Percentiles rank a stretch among this genome's conserved stretches.
These are phyloP conservation scores for Rosa hybrid DNA, from an alignment of 331 rosid genomes.

Conservation along the genomic window DNA sequence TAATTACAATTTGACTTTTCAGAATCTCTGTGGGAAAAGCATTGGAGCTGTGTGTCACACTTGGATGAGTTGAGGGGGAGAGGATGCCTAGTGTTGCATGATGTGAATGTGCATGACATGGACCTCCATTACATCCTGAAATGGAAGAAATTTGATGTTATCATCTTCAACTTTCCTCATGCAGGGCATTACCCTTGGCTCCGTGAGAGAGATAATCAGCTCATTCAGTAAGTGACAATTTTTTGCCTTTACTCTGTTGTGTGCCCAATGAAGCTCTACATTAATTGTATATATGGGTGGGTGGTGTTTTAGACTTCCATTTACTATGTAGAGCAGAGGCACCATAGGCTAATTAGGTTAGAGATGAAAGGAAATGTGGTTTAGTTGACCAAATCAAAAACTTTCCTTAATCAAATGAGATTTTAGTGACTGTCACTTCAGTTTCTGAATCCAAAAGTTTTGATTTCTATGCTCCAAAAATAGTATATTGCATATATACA, in stretches of 20 bases:
- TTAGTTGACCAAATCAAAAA: background rate
- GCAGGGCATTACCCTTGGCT: conserved; percentile 29
- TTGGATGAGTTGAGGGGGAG: conserved; percentile 26
- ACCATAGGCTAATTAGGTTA: background rate
- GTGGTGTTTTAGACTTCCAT: background rate
- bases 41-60: background rate
- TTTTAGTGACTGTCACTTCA: background rate
- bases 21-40: background rate
- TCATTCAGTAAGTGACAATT: conserved; percentile 22
- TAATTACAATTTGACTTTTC: background rate
- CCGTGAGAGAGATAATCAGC: background rate
- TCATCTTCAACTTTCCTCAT: conserved; percentile 50
- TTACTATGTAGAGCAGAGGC: background rate
- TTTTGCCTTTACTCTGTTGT: background rate
- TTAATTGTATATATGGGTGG: no score
- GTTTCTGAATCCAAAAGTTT: background rate
- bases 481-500: background rate
- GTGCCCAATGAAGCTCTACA: background rate
- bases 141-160: conserved; percentile 22
- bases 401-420: background rate
- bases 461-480: background rate
- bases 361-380: background rate
- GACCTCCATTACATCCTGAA: conserved; percentile 11
- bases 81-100: conserved; percentile 35
- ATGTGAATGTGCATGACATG: conserved; percentile 40